Percentiles rank a stretch among this genome's conserved stretches.
These are phyloP conservation scores for Chenopodium berlandieri DNA, from an alignment of 148 eudicot species.

Conservation along the genomic window DNA sequence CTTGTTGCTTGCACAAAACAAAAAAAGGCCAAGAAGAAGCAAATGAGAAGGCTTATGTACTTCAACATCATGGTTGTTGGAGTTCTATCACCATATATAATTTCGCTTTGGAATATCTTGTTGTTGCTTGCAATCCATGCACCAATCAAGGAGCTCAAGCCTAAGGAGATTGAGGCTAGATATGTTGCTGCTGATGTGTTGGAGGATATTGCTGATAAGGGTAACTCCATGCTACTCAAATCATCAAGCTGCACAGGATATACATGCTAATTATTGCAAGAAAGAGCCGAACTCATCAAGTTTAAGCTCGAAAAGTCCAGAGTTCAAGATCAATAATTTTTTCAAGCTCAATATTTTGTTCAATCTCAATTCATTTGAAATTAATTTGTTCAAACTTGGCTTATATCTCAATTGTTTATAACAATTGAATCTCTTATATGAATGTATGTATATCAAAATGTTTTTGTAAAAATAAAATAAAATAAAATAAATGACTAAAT, in stretches of 20 bases:
- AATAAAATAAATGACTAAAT: too few species aligned
- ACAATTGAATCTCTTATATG: too few species aligned
- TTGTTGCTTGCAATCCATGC: conserved; percentile 63
- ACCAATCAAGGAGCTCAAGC: conserved; percentile 58
- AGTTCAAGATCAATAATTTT: too few species aligned
- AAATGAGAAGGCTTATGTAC: conserved; percentile 55
- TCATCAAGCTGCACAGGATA: conserved; percentile 31
- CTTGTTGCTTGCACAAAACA: conserved; percentile 76
- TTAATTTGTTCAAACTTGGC: too few species aligned
- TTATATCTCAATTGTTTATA: too few species aligned
- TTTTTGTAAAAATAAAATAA: too few species aligned
- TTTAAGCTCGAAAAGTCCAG: too few species aligned
- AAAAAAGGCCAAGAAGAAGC: conserved; percentile 65
- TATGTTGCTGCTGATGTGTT: conserved; percentile 49
- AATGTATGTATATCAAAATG: too few species aligned
- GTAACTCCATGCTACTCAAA: conserved; percentile 18
- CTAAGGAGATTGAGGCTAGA: conserved; percentile 45
- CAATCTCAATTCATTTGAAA: too few species aligned
- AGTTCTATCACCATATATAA: conserved; percentile 65
- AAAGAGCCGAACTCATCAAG: too few species aligned
- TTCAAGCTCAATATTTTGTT: too few species aligned
- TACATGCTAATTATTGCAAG: not conserved
- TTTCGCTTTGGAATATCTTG: conserved; percentile 44
- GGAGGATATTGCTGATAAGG: conserved; percentile 42
- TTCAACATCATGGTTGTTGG: conserved; percentile 63